phyloP scores from a whole-genome alignment of 1,284 basidiomycete genomes.

The Fomitopsis palustris region DNA sequence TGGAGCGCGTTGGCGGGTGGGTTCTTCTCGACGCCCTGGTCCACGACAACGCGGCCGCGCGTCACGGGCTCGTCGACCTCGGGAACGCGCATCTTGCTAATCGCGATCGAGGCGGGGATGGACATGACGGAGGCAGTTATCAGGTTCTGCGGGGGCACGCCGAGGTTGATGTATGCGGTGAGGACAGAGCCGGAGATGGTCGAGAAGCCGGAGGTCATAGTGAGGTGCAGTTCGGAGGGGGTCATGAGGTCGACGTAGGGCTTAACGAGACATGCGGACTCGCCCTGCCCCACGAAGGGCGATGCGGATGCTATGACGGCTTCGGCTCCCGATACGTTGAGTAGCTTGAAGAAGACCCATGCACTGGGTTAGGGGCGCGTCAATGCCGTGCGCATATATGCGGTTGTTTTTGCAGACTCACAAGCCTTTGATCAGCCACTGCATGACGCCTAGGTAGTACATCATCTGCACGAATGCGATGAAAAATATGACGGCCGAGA shows the following conservation, averaged over 20 bases:
- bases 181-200: conserved; percentile 91
- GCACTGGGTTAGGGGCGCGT: conserved; percentile 43
- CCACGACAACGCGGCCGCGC: conserved; percentile 74
- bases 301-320: conserved; percentile 90
- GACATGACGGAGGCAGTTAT: conserved; percentile 93
- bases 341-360: conserved; percentile 89
- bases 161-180: conserved; percentile 79
- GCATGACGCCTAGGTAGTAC: conserved; percentile 86
- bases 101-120: conserved; percentile 90
- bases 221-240: conserved; percentile 82
- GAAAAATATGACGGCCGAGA: conserved; percentile 82
- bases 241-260: conserved; percentile 91
- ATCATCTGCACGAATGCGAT: conserved; percentile 85
- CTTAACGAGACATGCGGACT: conserved; percentile 80
- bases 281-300: conserved; percentile 89
- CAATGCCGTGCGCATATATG: conserved; percentile 6
- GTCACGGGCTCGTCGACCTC: conserved; percentile 86
- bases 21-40: conserved; percentile 63
- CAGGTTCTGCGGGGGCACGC: conserved; percentile 80
- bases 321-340: conserved; percentile 87
- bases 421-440: conserved; percentile 84
- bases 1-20: conserved; percentile 76
- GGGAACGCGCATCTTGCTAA: conserved; percentile 83
- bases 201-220: conserved; percentile 88
- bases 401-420: conserved; percentile 30